Percentiles rank a stretch among this genome's conserved stretches.
These are phyloP conservation scores for Entophlyctis luteolus DNA, from an alignment of 192 early-diverging fungal species.

Conservation along the genomic window DNA sequence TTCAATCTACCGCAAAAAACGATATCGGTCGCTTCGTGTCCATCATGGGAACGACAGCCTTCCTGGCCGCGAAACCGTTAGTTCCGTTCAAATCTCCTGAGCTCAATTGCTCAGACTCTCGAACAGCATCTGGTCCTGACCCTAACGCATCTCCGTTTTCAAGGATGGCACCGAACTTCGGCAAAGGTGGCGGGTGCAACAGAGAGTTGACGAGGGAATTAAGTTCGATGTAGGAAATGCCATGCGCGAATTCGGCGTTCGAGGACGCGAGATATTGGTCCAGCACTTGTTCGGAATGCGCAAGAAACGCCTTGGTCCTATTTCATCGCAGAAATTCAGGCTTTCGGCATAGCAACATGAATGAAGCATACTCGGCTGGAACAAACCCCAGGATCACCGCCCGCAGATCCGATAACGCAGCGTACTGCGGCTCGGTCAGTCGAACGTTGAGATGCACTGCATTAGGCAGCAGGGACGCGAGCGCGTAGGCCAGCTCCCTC, in stretches of 20 bases:
- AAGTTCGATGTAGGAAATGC: slow-evolving; percentile 17
- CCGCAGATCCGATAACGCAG: slow-evolving; percentile 7
- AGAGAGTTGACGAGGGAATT: background rate
- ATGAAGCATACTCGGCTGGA: background rate
- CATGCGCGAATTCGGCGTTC: slow-evolving; percentile 2
- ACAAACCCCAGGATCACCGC: background rate
- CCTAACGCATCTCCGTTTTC: no score
- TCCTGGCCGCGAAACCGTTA: no score
- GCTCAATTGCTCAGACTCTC: no score
- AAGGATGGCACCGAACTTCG: slow-evolving; percentile 27
- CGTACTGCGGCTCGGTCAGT: slow-evolving; percentile 13
- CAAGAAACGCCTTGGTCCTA: background rate
- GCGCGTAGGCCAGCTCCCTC: slow-evolving; percentile 8
- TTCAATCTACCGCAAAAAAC: no score
- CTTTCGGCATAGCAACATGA: background rate
- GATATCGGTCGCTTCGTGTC: no score
- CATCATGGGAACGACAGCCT: no score
- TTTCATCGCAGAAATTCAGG: background rate
- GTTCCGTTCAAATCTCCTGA: no score
- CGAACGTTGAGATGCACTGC: slow-evolving; percentile 5
- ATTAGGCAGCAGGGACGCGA: slow-evolving; percentile 14
- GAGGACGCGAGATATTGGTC: background rate
- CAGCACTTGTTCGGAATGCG: background rate
- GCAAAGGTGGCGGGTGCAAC: slow-evolving; percentile 11
- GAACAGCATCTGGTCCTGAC: no score